Percentiles rank a stretch among this genome's conserved stretches.
phyloP scores from a whole-genome alignment of 768 basidiomycete species.

The Strobilomyces dryophilus region DNA sequence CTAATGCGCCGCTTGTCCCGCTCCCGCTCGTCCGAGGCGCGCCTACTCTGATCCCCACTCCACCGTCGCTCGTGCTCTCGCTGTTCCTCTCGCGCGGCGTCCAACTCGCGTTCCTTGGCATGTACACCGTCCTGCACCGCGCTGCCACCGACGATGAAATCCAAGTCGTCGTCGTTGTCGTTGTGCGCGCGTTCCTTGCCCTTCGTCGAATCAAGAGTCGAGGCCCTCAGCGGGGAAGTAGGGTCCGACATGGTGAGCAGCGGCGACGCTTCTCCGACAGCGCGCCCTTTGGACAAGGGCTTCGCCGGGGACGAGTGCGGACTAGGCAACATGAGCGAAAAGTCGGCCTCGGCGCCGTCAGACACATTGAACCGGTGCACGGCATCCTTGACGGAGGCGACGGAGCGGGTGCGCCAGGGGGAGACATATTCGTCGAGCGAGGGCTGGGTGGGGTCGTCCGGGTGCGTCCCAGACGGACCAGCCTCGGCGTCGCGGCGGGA shows the following conservation, averaged over 20 bases:
- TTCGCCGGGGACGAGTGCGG: slow-evolving; percentile 34
- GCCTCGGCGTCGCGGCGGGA: neutral
- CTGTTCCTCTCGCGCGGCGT: slow-evolving; percentile 51
- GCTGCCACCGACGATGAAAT: slow-evolving; percentile 34
- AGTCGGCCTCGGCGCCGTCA: slow-evolving; percentile 42
- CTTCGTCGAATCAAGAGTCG: slow-evolving; percentile 26
- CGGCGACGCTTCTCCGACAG: slow-evolving; percentile 14
- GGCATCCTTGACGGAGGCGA: slow-evolving; percentile 46
- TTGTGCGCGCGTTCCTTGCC: slow-evolving; percentile 42
- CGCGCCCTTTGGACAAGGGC: slow-evolving; percentile 23
- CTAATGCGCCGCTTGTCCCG: slow-evolving; percentile 61
- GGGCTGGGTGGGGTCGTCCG: slow-evolving; percentile 1
- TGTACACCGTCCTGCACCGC: slow-evolving; percentile 46
- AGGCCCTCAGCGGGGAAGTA: neutral
- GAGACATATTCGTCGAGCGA: slow-evolving; percentile 20
- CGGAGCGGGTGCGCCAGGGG: slow-evolving; percentile 31
- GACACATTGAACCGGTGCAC: slow-evolving; percentile 44
- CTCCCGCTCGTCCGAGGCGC: slow-evolving; percentile 38
- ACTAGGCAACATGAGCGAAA: slow-evolving; percentile 50
- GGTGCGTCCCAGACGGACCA: slow-evolving; percentile 14
- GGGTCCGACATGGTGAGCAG: neutral
- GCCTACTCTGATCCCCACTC: slow-evolving; percentile 33
- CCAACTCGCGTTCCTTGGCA: slow-evolving; percentile 62
- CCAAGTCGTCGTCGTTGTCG: slow-evolving; percentile 26
- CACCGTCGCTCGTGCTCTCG: slow-evolving; percentile 38